A percentile compares a stretch with the other conserved stretches of the same genome.
Evolutionary conservation across 106 monocot species (phyloP).

Genomic region (Dioscorea dumetorum): DNA sequence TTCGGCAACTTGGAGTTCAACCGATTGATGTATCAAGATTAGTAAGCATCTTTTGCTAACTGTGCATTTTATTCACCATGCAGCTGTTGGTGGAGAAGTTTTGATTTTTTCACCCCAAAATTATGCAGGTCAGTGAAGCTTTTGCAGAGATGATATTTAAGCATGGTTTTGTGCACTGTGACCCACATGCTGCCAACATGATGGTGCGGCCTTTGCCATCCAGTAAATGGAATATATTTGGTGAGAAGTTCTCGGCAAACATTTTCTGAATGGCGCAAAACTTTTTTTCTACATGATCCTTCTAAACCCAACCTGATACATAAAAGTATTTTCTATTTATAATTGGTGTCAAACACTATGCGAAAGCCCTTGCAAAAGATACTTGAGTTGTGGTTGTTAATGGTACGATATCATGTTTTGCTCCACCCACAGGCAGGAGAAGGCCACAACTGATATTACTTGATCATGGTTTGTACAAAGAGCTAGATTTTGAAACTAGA

Average conservation of each 20-base stretch:
- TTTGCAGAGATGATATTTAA: conserved; percentile 97
- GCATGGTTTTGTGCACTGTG: conserved; percentile 99
- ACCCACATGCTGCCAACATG: conserved; percentile 98
- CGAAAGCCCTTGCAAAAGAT: too few relatives aligned
- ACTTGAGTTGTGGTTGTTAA: too few relatives aligned
- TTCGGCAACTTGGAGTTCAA: conserved; percentile 46
- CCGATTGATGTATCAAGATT: conserved; percentile 76
- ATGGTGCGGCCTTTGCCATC: conserved; percentile 79
- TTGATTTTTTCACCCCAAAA: background rate
- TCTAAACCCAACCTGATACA: background rate
- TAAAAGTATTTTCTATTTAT: background rate
- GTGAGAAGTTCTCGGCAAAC: conserved; percentile 17
- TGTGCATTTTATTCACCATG: background rate
- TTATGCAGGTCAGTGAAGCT: conserved; percentile 58
- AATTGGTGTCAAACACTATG: too few relatives aligned
- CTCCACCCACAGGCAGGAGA: conserved; percentile 36
- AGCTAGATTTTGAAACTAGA: conserved; percentile 71
- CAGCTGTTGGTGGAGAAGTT: background rate
- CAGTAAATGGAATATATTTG: conserved; percentile 40
- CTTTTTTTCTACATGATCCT: background rate
- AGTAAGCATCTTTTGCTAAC: conserved; percentile 28
- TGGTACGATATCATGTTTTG: background rate
- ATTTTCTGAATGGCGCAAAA: background rate
- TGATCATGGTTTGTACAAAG: conserved; percentile 94
- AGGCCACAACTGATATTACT: conserved; percentile 87